Evolutionary conservation across 2,329 filamentous ascomycete species (phyloP), one percentile per base, ranked within the genome.

Genomic region (Lecanoromycetidae sp.): DNA sequence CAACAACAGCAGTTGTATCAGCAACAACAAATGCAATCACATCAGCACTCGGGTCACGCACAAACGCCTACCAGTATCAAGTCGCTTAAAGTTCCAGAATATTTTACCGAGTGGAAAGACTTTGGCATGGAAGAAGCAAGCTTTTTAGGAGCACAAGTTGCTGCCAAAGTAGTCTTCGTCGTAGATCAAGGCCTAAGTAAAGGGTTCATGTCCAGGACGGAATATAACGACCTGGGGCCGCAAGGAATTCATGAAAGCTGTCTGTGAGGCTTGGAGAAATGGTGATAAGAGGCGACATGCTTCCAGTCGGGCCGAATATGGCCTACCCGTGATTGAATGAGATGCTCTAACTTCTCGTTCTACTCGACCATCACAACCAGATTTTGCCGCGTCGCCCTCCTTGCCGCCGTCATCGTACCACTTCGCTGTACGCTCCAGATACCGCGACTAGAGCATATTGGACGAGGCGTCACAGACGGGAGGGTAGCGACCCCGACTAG

Each of bases 91-190:
- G 71, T 85, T 55, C 87, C 88, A 0, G 83, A 85, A 44, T 94
- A 95, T 63, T 82, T 94, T 56, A 77, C 82, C 9, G 88, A 94
- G 63, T 95, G 87, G 87, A 87, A 87, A 60, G 88, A 76, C 25
- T 65, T 67, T 2, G 78, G 78, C 1, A 77, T 75, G 58, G 88
- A 95, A 59, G 88, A 95, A 65, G 79, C 84, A 40, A 78, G 80
- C 59, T 94, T 95, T 66, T 69, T 95, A 5, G 88, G 88, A 9
- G 84, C 86, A 2, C 86, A 94, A 65, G 83, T 94, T 26, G 86
- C 84, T 1, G 87, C 84, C 2, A 84, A 82, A 63, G 77, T 84
- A 19, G 66, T 84, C 40, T 85, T 84, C 61, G 75, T 83, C 8
- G 70, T 79, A 3, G 81, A 85, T 57, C 76, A 79, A 55, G 79